Evolutionary conservation across 768 basidiomycete species (phyloP).

Genomic region (Melanogaster broomeanus): DNA sequence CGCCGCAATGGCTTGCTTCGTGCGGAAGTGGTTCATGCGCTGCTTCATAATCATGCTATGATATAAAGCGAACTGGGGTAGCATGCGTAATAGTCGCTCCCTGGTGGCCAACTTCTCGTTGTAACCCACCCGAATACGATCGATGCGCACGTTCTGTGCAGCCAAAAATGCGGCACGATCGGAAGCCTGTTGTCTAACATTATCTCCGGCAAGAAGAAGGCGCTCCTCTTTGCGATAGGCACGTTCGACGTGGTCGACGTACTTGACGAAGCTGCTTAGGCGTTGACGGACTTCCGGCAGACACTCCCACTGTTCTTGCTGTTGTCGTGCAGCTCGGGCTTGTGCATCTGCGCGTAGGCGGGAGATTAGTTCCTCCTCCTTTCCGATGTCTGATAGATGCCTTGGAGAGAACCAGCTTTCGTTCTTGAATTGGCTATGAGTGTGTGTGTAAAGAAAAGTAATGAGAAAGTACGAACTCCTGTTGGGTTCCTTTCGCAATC

Average conservation of each 20-base stretch:
- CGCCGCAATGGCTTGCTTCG: constrained; percentile 54
- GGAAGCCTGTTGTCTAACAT: constrained; percentile 72
- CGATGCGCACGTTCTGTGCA: constrained; percentile 53
- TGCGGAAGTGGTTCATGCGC: constrained; percentile 65
- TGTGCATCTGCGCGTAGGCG: not conserved
- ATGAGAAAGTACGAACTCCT: not conserved
- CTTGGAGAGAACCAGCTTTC: not conserved
- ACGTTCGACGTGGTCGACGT: constrained; percentile 90
- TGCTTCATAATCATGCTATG: constrained; percentile 55
- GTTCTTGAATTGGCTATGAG: not conserved
- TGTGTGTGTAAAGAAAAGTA: not conserved
- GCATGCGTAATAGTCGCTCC: constrained; percentile 66
- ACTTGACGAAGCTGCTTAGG: constrained; percentile 77
- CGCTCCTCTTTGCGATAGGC: constrained; percentile 90
- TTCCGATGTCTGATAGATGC: not conserved
- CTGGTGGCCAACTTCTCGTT: constrained; percentile 71
- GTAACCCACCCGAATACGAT: constrained; percentile 56
- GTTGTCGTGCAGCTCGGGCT: not conserved
- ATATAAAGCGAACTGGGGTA: constrained; percentile 62
- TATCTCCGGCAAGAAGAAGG: constrained; percentile 82
- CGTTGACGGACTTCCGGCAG: constrained; percentile 44
- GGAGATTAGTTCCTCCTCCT: not conserved
- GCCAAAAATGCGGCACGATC: constrained; percentile 70
- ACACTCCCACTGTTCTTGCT: not conserved
- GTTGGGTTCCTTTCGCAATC: not conserved